Evolutionary conservation across 495 filamentous ascomycete genomes (phyloP).

Genomic region (Neurospora sp.): DNA sequence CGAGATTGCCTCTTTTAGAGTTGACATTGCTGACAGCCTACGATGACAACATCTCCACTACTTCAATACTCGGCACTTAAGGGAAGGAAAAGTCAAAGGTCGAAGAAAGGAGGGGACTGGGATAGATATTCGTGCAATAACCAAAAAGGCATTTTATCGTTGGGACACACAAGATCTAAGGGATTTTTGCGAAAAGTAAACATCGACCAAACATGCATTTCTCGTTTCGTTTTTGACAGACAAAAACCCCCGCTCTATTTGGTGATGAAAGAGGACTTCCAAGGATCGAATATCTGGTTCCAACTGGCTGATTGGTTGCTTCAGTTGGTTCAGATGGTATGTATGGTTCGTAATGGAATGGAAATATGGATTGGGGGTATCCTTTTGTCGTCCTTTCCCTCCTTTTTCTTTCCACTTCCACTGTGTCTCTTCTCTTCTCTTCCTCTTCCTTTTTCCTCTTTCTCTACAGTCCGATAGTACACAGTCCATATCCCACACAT

Average conservation of each 20-base stretch:
- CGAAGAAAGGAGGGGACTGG: too few relatives aligned
- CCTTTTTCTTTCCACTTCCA: not conserved
- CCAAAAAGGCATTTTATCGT: too few relatives aligned
- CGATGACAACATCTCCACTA: not conserved
- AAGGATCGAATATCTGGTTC: not conserved
- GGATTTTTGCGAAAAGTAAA: not conserved
- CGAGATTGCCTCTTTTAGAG: not conserved
- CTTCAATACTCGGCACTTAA: not conserved
- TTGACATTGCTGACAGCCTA: not conserved
- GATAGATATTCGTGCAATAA: too few relatives aligned
- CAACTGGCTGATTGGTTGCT: not conserved
- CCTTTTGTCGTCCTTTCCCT: not conserved
- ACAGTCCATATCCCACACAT: not conserved
- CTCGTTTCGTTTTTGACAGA: not conserved
- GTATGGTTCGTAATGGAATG: not conserved
- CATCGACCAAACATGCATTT: not conserved
- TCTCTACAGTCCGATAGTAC: not conserved
- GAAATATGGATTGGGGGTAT: not conserved
- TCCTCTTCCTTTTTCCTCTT: not conserved
- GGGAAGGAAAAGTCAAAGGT: too few relatives aligned
- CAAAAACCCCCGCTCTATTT: not conserved
- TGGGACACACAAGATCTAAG: not conserved
- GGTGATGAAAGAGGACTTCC: not conserved
- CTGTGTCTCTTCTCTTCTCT: not conserved
- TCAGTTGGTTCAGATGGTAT: not conserved